Base-by-base conservation (phyloP, 352 stramenopile genomes). In the Phytophthora cajani region DNA sequence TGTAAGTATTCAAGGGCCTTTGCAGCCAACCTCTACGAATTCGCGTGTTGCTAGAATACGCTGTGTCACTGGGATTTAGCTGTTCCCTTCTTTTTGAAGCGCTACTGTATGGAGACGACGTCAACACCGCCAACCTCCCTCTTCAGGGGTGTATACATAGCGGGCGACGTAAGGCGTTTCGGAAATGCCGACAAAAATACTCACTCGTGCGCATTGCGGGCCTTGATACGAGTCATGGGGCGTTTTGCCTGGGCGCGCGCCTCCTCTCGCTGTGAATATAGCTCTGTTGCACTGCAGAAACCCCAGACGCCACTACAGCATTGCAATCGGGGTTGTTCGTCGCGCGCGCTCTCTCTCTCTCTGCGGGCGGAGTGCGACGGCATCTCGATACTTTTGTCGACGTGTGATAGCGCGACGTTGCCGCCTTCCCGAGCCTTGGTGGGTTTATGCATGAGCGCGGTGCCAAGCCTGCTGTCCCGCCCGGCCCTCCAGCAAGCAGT, bases 391-490 rank as follows among this genome's bases (percentile, higher is more conserved):
- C 38, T 38, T 62, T 38, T 62, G 36, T 64, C 50, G 50, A 62
- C 46, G 25, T 36, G 30, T 38, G 32, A 38, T 4, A 38, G 58
- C 49, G 59, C 64, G 44, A 46, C 30, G 61, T 59, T 27, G 66
- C 60, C 62, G 40, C 62, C 36, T 57, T 60, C 32, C 5, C 27
- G 47, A 49, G n/a, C 44, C n/a, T 58, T 64, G 33, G 50, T 54
- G 59, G 51, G 65, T 78, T 65, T 72, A 78, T 78, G 67, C 72
- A 76, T 75, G 71, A 69, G 51, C 52, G 54, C 30, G 7, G 65
- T 10, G 55, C 16, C 44, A 56, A 74, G 19, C 17, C 54, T 64
- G 58, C 30, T 77, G n/a, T 67, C 46, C 25, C 42, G 19, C 50
- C 40, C 46, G 71, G 62, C 23, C 71, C 67, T 6, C 32, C 44